Conservation (phyloP, 345 rosid genomes). For the Carallia brachiata region DNA sequence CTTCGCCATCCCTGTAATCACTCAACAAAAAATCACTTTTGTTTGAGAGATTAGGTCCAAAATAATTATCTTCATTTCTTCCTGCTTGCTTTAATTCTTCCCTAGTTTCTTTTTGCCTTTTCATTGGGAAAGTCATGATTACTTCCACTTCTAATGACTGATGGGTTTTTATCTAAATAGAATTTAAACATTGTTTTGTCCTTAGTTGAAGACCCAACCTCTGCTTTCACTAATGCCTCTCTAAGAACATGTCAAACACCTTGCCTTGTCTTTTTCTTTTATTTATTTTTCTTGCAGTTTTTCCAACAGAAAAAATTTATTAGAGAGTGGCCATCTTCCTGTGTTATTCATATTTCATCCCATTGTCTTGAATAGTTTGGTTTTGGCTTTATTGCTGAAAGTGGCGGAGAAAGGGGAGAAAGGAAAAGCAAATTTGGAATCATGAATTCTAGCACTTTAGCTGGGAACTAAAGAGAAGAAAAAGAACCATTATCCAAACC, state of each 20-base stretch:
- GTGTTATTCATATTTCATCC: not conserved
- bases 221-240: constrained; percentile 17
- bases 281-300: not conserved
- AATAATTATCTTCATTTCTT: not conserved
- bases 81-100: constrained; percentile 13
- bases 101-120: constrained; percentile 18
- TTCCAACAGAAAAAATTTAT: not conserved
- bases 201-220: not conserved
- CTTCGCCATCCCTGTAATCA: constrained; percentile 29
- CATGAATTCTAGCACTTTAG: not conserved
- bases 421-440: not conserved
- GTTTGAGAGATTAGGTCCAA: constrained; percentile 18
- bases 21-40: constrained; percentile 29
- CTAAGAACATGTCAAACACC: constrained; percentile 1
- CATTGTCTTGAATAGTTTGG: not conserved
- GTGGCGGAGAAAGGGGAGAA: not conserved
- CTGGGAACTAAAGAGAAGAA: not conserved
- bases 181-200: constrained; percentile 4
- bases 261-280: not conserved
- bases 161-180: constrained; percentile 17
- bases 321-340: not conserved
- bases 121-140: constrained; percentile 33
- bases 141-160: constrained; percentile 37
- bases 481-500: not conserved
- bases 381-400: not conserved